Evolutionary conservation across 495 filamentous ascomycete genomes (phyloP).

Genomic region (Darksidea phi): DNA sequence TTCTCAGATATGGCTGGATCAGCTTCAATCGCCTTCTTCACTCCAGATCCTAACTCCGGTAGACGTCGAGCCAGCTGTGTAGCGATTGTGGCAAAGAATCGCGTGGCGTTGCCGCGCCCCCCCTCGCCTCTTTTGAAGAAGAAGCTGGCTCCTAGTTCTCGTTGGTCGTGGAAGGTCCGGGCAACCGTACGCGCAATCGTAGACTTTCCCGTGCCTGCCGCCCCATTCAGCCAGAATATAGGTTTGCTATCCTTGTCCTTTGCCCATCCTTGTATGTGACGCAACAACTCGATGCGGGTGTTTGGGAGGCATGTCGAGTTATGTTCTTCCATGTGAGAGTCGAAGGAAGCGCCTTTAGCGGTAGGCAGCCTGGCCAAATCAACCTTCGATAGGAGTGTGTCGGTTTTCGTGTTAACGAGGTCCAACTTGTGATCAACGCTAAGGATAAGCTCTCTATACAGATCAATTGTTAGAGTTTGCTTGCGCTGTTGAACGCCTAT

Average conservation of each 20-base stretch:
- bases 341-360: slow-evolving; percentile 29
- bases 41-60: slow-evolving; percentile 6
- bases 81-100: slow-evolving; percentile 34
- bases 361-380: slow-evolving; percentile 19
- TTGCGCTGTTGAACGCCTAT: too few relatives aligned
- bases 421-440: too few relatives aligned
- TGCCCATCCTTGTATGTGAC: slow-evolving; percentile 25
- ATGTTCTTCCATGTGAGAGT: slow-evolving; percentile 27
- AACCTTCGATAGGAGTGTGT: too few relatives aligned
- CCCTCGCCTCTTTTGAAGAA: too few relatives aligned
- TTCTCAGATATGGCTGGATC: slow-evolving; percentile 19
- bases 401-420: too few relatives aligned
- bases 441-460: too few relatives aligned
- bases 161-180: slow-evolving; percentile 6
- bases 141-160: slow-evolving; percentile 34
- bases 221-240: slow-evolving; percentile 44
- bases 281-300: slow-evolving; percentile 32
- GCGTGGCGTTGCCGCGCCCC: slow-evolving; percentile 25
- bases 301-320: slow-evolving; percentile 25
- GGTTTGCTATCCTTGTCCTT: slow-evolving; percentile 9
- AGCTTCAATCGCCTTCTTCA: slow-evolving; percentile 13
- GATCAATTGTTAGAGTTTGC: too few relatives aligned
- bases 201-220: too few relatives aligned
- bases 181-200: slow-evolving; percentile 38
- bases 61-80: slow-evolving; percentile 4